phyloP scores from a whole-genome alignment of 495 filamentous ascomycete genomes.

The Thermothielavioides terrestris region DNA sequence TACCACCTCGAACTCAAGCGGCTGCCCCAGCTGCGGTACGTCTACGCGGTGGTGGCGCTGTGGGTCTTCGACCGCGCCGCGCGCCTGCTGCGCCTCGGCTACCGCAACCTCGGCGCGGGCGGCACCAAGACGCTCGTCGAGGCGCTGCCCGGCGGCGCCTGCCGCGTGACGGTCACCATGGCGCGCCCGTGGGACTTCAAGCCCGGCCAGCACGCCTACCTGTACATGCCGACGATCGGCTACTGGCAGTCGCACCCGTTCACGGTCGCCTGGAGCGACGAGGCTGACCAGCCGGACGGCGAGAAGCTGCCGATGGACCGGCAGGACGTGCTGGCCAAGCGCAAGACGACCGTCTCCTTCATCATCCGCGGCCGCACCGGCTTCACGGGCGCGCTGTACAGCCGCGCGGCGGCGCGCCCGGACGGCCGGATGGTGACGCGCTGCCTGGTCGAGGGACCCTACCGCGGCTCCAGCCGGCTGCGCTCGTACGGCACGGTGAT shows the following conservation, averaged over 20 bases:
- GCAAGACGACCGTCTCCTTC: conserved; percentile 63
- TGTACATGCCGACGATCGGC: conserved; percentile 70
- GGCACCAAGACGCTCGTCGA: conserved; percentile 52
- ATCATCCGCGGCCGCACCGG: conserved; percentile 71
- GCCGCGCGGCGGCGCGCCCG: conserved; percentile 52
- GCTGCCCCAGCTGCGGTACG: conserved; percentile 54
- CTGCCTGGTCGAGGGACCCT: conserved; percentile 75
- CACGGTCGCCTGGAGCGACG: conserved; percentile 56
- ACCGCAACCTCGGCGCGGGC: conserved; percentile 60
- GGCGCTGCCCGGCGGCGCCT: conserved; percentile 55
- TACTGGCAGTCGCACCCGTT: conserved; percentile 64
- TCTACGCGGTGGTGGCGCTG: conserved; percentile 50
- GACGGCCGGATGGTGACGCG: conserved; percentile 50
- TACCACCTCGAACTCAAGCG: conserved; percentile 56
- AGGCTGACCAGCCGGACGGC: conserved; percentile 35
- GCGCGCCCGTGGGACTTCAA: conserved; percentile 65
- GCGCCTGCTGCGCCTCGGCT: conserved; percentile 46
- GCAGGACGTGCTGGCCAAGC: conserved; percentile 47
- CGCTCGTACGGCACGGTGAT: conserved; percentile 78
- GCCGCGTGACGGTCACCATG: conserved; percentile 65
- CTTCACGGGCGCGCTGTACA: conserved; percentile 71
- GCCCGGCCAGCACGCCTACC: conserved; percentile 71
- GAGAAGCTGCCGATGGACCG: conserved; percentile 49
- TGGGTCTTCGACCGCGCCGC: conserved; percentile 58
- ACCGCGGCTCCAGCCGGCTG: conserved; percentile 58